Percentiles rank a stretch among this genome's conserved stretches.
These are phyloP conservation scores for Rubia peregrina DNA, from an alignment of 305 asterid genomes.

Conservation along the genomic window DNA sequence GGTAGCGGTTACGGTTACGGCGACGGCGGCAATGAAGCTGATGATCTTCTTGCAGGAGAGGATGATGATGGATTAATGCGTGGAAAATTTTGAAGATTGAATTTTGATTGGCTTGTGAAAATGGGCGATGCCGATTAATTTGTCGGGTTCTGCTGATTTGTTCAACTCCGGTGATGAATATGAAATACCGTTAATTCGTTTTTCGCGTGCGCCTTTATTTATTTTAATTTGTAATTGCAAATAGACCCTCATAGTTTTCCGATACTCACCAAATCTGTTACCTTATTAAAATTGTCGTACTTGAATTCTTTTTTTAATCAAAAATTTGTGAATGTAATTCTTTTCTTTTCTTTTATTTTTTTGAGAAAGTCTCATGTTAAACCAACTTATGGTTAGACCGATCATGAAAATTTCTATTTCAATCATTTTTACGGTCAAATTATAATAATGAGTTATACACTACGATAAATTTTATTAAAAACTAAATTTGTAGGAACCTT, in stretches of 20 bases:
- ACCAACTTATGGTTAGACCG: no score
- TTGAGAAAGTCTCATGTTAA: no score
- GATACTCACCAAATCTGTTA: no score
- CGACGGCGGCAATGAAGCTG: slow-evolving; percentile 13
- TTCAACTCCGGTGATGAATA: slow-evolving; percentile 3
- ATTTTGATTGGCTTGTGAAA: slow-evolving; percentile 10
- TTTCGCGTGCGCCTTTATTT: neutral
- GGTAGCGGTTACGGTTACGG: slow-evolving; percentile 14
- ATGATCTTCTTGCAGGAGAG: slow-evolving; percentile 17
- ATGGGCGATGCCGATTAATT: neutral
- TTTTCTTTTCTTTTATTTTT: no score
- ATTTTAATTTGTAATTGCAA: neutral
- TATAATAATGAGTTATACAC: no score
- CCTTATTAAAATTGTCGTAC: no score
- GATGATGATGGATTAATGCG: neutral
- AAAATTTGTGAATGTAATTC: no score
- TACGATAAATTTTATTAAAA: no score
- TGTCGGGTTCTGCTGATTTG: slow-evolving; percentile 10
- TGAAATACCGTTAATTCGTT: slow-evolving; percentile 11
- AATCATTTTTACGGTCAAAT: no score
- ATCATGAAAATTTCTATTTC: no score
- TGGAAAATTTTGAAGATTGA: neutral
- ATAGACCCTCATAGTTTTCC: neutral
- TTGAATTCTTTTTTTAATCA: no score
- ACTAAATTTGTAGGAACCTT: no score